Conservation (phyloP, 768 basidiomycete species). For the Pleurotus platypus region DNA sequence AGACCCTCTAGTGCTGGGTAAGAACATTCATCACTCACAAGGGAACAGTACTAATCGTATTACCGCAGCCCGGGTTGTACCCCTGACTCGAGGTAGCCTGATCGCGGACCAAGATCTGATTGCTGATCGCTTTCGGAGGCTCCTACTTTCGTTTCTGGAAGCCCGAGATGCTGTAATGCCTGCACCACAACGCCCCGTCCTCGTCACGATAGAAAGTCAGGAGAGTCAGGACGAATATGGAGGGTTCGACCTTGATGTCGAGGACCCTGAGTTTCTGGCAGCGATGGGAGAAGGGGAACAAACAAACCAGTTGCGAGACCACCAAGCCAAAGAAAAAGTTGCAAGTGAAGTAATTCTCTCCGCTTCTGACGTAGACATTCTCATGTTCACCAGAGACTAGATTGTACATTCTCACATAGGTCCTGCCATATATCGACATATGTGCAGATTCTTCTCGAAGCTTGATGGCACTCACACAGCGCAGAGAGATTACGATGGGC, state of each 20-base stretch:
- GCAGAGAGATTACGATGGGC: constrained; percentile 26
- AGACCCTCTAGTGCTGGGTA: constrained; percentile 53
- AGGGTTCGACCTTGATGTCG: constrained; percentile 42
- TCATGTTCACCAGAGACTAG: constrained; percentile 24
- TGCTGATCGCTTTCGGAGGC: constrained; percentile 40
- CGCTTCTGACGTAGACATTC: background rate
- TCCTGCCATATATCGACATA: constrained; percentile 7
- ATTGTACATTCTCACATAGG: constrained; percentile 42
- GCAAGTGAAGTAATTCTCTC: constrained; percentile 43
- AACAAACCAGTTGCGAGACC: constrained; percentile 18
- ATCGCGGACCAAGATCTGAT: constrained; percentile 1
- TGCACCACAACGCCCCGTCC: constrained; percentile 25
- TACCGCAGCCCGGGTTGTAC: background rate
- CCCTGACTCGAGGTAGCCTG: constrained; percentile 7
- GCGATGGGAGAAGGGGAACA: constrained; percentile 40
- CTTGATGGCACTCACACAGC: constrained; percentile 15
- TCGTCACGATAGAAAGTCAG: constrained; percentile 30
- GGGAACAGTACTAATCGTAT: too few species aligned
- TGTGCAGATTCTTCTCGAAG: constrained; percentile 35
- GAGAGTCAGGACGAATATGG: constrained; percentile 82
- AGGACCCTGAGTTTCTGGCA: constrained; percentile 59
- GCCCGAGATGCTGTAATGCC: constrained; percentile 49
- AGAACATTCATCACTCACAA: constrained; percentile 33
- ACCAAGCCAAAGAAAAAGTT: constrained; percentile 40
- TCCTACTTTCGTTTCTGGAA: constrained; percentile 60